These are phyloP conservation scores for Blepharisma stoltei DNA, from an alignment of 73 alveolate genomes.

Conservation along the genomic window DNA sequence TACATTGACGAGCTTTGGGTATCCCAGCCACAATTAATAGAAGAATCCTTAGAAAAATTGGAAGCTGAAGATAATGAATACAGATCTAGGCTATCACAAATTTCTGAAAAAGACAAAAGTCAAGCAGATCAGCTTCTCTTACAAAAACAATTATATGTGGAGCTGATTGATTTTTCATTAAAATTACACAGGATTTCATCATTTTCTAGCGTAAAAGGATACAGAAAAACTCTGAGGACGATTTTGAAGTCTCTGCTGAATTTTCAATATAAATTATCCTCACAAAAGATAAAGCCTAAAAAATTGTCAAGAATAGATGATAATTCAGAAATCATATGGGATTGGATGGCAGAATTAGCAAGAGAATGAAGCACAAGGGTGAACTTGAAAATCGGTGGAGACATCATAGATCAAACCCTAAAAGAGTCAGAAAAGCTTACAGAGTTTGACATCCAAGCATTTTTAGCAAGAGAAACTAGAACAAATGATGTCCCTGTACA, in stretches of 20 bases:
- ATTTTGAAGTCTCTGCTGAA: not conserved
- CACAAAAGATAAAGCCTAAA: not conserved
- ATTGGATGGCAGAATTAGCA: not conserved
- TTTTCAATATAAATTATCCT: not conserved
- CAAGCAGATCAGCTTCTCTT: not conserved
- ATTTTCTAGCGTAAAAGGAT: not conserved
- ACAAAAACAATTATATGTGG: not conserved
- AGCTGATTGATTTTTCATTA: not conserved
- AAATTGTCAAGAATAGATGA: not conserved
- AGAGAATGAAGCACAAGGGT: constrained; percentile 19
- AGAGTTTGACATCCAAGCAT: not conserved
- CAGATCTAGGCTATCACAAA: not conserved
- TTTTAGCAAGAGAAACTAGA: not conserved
- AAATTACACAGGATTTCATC: not conserved
- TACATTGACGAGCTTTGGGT: constrained; percentile 21
- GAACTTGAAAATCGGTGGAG: constrained; percentile 21
- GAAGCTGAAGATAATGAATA: not conserved
- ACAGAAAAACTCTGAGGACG: not conserved
- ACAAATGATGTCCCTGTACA: not conserved
- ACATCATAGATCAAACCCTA: not conserved
- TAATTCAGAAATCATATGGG: not conserved
- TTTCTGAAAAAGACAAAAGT: not conserved
- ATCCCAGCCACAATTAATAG: constrained; percentile 13
- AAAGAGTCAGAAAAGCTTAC: constrained; percentile 14
- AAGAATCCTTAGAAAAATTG: constrained; percentile 14